A percentile compares a stretch with the other conserved stretches of the same genome.
Conservation (phyloP, 345 rosid species). For the Euclidium syriacum region DNA sequence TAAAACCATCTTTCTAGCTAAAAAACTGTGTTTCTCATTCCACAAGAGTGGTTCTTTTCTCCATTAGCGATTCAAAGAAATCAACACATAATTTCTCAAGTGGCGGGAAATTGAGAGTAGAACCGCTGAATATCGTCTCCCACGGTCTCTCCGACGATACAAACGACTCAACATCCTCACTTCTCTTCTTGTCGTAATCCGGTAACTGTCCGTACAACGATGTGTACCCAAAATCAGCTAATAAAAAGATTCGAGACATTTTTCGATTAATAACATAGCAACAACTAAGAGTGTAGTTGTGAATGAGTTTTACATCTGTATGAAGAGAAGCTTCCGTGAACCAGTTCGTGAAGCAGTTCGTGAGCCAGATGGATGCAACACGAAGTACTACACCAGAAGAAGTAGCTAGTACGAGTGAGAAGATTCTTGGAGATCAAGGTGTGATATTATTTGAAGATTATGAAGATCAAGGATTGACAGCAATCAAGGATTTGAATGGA, state of each 20-base stretch:
- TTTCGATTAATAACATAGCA: not conserved
- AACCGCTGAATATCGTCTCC: constrained; percentile 75
- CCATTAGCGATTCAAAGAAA: constrained; percentile 75
- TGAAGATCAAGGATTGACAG: too few relatives aligned
- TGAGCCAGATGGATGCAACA: too few relatives aligned
- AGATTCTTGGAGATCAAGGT: too few relatives aligned
- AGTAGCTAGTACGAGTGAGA: too few relatives aligned
- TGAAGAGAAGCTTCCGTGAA: too few relatives aligned
- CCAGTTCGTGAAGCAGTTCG: too few relatives aligned
- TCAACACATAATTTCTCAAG: constrained; percentile 60
- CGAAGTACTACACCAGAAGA: too few relatives aligned
- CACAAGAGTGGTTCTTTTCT: constrained; percentile 48
- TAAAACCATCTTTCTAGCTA: not conserved
- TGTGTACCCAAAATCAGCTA: constrained; percentile 58
- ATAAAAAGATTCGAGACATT: not conserved
- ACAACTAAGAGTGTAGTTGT: too few relatives aligned
- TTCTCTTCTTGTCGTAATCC: constrained; percentile 41
- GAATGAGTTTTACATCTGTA: too few relatives aligned
- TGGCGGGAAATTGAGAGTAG: constrained; percentile 84
- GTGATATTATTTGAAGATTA: too few relatives aligned
- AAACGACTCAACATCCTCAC: constrained; percentile 22
- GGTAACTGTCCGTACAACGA: constrained; percentile 75
- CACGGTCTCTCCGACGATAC: constrained; percentile 68
- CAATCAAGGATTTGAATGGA: too few relatives aligned
- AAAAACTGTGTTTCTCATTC: constrained; percentile 38